phyloP scores from a whole-genome alignment of 2,329 filamentous ascomycete genomes.

The Balansia obtecta region DNA sequence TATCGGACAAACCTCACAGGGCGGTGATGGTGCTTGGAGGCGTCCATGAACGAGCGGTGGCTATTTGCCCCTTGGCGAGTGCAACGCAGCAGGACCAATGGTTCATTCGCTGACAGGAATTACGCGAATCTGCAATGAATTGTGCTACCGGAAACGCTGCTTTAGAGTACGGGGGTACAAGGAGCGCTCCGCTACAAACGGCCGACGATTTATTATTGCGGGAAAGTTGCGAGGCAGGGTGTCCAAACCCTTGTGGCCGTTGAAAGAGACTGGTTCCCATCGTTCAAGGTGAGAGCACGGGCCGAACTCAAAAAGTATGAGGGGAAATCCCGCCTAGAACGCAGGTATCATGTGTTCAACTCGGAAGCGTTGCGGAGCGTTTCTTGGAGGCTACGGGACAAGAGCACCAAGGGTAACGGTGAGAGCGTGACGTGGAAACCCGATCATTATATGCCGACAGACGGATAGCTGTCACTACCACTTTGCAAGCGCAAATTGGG shows the following conservation, averaged over 20 bases:
- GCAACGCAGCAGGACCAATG: conserved; percentile 2
- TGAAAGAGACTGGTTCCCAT: background rate
- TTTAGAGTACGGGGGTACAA: background rate
- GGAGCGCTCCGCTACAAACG: background rate
- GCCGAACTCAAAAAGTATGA: background rate
- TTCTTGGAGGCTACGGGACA: no score
- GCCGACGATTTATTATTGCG: background rate
- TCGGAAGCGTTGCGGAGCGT: no score
- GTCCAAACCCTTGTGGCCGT: background rate
- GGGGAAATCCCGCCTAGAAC: no score
- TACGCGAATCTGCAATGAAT: background rate
- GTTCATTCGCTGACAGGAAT: background rate
- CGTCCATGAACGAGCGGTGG: background rate
- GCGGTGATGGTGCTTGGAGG: no score
- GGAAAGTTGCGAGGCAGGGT: background rate
- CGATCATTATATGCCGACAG: no score
- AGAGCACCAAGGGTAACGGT: no score
- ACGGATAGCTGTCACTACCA: no score
- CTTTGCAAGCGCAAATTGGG: no score
- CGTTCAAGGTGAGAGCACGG: background rate
- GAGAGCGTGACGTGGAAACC: no score
- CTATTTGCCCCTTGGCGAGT: background rate
- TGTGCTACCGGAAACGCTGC: background rate
- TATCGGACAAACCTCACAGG: no score
- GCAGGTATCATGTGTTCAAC: no score